A percentile compares a stretch with the other conserved stretches of the same genome.
Evolutionary conservation across 2,329 filamentous ascomycete species (phyloP).

Genomic region (Allantophomopsis cytisporea): DNA sequence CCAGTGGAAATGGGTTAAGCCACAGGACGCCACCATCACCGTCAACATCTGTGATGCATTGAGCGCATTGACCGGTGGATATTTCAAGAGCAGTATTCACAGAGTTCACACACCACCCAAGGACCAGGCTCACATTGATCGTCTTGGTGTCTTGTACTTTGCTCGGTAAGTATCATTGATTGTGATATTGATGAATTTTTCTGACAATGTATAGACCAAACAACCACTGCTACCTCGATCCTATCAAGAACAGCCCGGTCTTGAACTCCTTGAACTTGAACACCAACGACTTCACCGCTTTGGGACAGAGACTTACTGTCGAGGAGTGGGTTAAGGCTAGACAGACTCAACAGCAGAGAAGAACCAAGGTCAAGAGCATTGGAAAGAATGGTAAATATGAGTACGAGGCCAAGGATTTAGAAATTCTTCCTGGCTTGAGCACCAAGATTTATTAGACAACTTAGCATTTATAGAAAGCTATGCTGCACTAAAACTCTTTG

Average conservation of each 20-base stretch:
- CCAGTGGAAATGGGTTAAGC: slow-evolving; percentile 35
- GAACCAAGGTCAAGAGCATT: too few species aligned
- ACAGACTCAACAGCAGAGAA: slow-evolving; percentile 20
- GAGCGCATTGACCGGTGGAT: slow-evolving; percentile 32
- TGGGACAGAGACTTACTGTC: slow-evolving; percentile 27
- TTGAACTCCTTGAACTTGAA: slow-evolving; percentile 7
- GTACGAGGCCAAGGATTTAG: too few species aligned
- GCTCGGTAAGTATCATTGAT: slow-evolving; percentile 13
- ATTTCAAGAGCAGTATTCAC: slow-evolving; percentile 28
- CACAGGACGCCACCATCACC: slow-evolving; percentile 33
- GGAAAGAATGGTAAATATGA: too few species aligned
- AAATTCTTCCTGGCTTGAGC: too few species aligned
- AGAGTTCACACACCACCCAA: slow-evolving; percentile 19
- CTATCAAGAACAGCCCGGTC: slow-evolving; percentile 17
- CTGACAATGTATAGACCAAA: slow-evolving; percentile 5
- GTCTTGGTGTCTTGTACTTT: slow-evolving; percentile 31
- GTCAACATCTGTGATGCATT: slow-evolving; percentile 36
- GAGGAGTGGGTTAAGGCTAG: slow-evolving; percentile 27
- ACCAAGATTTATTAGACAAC: too few species aligned
- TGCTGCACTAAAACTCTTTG: too few species aligned
- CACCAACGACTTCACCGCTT: slow-evolving; percentile 15
- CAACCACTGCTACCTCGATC: slow-evolving; percentile 12
- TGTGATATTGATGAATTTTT: too few species aligned
- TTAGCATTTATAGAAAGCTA: too few species aligned
- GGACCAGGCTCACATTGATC: slow-evolving; percentile 23